Percentiles rank a stretch among this genome's conserved stretches.
These are phyloP conservation scores for Lichtheimia ornata DNA, from an alignment of 371 early-diverging fungal species.

Conservation along the genomic window DNA sequence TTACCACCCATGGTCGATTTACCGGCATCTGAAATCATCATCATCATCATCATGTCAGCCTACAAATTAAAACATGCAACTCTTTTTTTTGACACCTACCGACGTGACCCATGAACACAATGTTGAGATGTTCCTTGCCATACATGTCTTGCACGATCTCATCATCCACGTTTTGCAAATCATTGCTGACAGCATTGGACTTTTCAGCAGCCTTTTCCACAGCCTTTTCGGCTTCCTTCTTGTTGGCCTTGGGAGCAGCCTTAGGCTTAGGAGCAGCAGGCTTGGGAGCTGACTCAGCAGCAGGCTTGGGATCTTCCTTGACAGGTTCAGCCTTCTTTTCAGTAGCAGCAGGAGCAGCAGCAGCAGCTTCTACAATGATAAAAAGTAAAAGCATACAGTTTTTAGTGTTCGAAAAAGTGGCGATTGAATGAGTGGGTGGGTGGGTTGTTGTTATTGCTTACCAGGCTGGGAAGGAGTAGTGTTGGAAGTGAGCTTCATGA, in stretches of 20 bases:
- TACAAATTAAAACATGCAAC: not conserved
- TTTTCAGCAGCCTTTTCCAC: conserved; percentile 23
- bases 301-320: conserved; percentile 25
- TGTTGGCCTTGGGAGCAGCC: conserved; percentile 21
- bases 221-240: conserved; percentile 22
- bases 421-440: not conserved
- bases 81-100: conserved; percentile 37
- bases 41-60: not conserved
- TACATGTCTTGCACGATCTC: conserved; percentile 71
- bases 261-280: conserved; percentile 15
- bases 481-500: conserved; percentile 28
- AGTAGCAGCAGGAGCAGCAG: too few relatives aligned
- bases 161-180: conserved; percentile 44
- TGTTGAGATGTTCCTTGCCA: conserved; percentile 91
- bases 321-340: conserved; percentile 6
- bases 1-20: conserved; percentile 99
- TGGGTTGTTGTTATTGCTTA: not conserved
- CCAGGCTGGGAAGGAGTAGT: conserved; percentile 10
- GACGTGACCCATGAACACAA: conserved; percentile 99
- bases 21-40: conserved; percentile 95
- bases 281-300: conserved; percentile 20
- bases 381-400: not conserved
- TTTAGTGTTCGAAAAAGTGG: not conserved
- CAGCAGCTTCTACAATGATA: not conserved
- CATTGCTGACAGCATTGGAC: conserved; percentile 19